phyloP scores from a whole-genome alignment of 2,329 filamentous ascomycete genomes.

The Volutella citrinella region DNA sequence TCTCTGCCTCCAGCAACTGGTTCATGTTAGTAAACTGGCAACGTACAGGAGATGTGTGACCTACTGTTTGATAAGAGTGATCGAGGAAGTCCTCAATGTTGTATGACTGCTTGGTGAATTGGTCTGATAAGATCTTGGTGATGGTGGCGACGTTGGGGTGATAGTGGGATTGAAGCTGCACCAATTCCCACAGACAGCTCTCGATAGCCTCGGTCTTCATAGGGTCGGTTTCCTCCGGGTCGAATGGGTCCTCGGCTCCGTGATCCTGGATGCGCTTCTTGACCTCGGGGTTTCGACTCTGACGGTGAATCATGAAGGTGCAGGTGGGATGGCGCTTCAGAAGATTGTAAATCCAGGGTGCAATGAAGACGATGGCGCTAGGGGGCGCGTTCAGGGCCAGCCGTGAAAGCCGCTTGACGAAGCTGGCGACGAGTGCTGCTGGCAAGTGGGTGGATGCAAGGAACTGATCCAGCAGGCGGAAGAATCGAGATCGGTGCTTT shows the following conservation, averaged over 20 bases:
- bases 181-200: constrained; percentile 91
- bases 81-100: constrained; percentile 97
- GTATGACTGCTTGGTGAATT: constrained; percentile 95
- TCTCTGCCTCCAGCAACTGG: constrained; percentile 79
- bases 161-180: constrained; percentile 87
- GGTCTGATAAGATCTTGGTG: constrained; percentile 89
- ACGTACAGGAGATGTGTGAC: constrained; percentile 26
- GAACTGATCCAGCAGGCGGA: constrained; percentile 88
- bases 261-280: constrained; percentile 59
- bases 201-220: constrained; percentile 85
- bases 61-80: constrained; percentile 80
- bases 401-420: constrained; percentile 88
- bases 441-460: constrained; percentile 89
- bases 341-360: constrained; percentile 95
- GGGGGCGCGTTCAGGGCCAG: constrained; percentile 86
- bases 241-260: constrained; percentile 70
- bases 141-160: constrained; percentile 96
- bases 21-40: constrained; percentile 28
- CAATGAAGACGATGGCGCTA: constrained; percentile 79
- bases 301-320: constrained; percentile 94
- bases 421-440: constrained; percentile 85
- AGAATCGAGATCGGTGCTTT: constrained; percentile 89
- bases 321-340: constrained; percentile 85
- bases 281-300: constrained; percentile 54
- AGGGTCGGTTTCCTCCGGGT: constrained; percentile 73